Evolutionary conservation across 2,329 filamentous ascomycete species (phyloP), one percentile per base, ranked within the genome.

Genomic region (Colletotrichum scovillei): DNA sequence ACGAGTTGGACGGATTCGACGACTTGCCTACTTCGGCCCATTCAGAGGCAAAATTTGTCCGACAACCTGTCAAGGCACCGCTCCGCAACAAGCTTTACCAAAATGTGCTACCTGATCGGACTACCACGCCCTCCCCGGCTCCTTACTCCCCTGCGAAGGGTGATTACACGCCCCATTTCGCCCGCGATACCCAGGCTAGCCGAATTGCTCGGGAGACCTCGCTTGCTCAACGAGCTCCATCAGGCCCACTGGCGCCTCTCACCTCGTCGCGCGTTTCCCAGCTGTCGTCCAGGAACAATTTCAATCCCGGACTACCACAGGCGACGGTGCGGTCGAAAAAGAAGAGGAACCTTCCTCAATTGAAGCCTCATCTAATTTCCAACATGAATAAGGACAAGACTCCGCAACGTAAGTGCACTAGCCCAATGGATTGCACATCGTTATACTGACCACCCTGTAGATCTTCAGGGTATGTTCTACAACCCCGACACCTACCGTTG

Each of bases 381-480:
- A 95, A 95, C 75, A 89, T 98, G 81, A 91, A 90, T 76, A 88
- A 89, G 52, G 89, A 92, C 74, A 94, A 93, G 77, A 92, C 94
- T 77, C 88, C 93, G 42, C 97, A 96, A 86, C 92, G 95, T 97
- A 88, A 87, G 91, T 86, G 76, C 56, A 69, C 32, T 38, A 30
- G 35, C 19, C 56, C 22, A 56, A 32, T 26, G 26, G 12, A 7
- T 52, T 60, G 16, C n/a, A 63, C 24, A 42, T 16, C 28, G 12
- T n/a, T 68, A 59, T 70, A 59, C 81, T 85, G 79, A 86, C 77
- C 59, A 38, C 32, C 56, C 56, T 57, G 35, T 75, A 96, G 94
- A 92, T 79, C 90, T 98, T 74, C 97, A 98, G 82, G 97, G 96
- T 76, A 99, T 99, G 97, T 92, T 91, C 67, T 99, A 98, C 81